Conservation (phyloP, 805 yeast genomes). For the Candida suzukii region DNA sequence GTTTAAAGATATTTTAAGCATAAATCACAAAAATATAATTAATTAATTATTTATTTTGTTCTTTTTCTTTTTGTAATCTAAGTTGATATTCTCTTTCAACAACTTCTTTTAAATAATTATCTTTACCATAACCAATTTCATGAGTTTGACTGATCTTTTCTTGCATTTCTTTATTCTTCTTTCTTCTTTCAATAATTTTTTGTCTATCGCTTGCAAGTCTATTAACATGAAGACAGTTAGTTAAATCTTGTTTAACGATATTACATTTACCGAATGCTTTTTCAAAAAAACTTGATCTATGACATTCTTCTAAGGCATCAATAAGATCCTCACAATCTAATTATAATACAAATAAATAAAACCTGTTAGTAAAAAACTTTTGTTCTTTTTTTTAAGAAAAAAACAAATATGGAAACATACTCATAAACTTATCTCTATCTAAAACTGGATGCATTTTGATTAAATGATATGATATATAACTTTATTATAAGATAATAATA, state of each 20-base stretch:
- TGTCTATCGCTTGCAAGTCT: conserved; percentile 57
- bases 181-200: conserved; percentile 44
- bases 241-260: conserved; percentile 70
- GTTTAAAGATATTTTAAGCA: no score
- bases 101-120: conserved; percentile 59
- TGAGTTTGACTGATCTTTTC: conserved; percentile 52
- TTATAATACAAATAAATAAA: background rate
- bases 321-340: conserved; percentile 79
- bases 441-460: conserved; percentile 26
- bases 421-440: conserved; percentile 22
- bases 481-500: no score
- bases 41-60: background rate
- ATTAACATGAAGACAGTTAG: conserved; percentile 74
- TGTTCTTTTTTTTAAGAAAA: no score
- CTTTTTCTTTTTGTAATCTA: conserved; percentile 4
- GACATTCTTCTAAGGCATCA: conserved; percentile 86
- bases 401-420: no score
- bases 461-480: no score
- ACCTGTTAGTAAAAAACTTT: background rate
- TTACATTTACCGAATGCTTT: conserved; percentile 82
- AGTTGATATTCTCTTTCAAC: conserved; percentile 43
- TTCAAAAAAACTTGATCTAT: conserved; percentile 56
- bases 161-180: conserved; percentile 47
- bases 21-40: no score
- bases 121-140: conserved; percentile 79